phyloP scores from a whole-genome alignment of 2,329 filamentous ascomycete species.

The Beauveria pseudobassiana region DNA sequence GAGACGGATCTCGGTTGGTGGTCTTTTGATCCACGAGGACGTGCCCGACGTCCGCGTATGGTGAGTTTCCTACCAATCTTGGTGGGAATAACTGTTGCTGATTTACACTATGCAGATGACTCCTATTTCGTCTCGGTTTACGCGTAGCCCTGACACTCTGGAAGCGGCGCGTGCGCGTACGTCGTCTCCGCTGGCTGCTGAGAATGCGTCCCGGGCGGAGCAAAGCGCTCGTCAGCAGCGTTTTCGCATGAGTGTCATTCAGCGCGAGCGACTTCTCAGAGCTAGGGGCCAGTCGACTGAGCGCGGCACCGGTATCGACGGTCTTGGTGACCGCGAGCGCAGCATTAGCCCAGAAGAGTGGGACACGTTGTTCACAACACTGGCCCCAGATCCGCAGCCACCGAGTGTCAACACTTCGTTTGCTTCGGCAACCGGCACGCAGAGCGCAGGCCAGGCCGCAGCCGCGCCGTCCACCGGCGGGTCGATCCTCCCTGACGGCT shows the following conservation, averaged over 20 bases:
- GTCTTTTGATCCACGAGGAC: conserved; percentile 17
- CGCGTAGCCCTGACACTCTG: conserved; percentile 7
- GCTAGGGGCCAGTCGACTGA: conserved; percentile 2
- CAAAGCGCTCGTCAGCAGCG: background rate
- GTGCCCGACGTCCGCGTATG: conserved; percentile 15
- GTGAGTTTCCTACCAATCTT: conserved; percentile 15
- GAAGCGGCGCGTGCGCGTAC: background rate
- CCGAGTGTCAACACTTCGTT: conserved; percentile 81
- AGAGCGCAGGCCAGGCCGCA: conserved; percentile 25
- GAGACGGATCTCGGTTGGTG: conserved; percentile 19
- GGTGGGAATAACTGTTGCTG: conserved; percentile 36
- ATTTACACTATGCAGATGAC: conserved; percentile 45
- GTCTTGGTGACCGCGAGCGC: conserved; percentile 75
- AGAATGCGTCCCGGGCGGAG: background rate
- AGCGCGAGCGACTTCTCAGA: background rate
- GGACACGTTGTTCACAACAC: conserved; percentile 73
- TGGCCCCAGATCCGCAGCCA: conserved; percentile 73
- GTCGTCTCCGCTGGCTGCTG: background rate
- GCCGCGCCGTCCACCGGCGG: conserved; percentile 23
- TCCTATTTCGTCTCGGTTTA: conserved; percentile 7
- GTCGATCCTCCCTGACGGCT: conserved; percentile 23
- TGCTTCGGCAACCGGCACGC: conserved; percentile 48
- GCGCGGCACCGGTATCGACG: conserved; percentile 44
- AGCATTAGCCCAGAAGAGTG: conserved; percentile 75
- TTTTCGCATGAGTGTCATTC: background rate